Evolutionary conservation across 2,329 filamentous ascomycete genomes (phyloP).

Genomic region (Fusarium sp.): DNA sequence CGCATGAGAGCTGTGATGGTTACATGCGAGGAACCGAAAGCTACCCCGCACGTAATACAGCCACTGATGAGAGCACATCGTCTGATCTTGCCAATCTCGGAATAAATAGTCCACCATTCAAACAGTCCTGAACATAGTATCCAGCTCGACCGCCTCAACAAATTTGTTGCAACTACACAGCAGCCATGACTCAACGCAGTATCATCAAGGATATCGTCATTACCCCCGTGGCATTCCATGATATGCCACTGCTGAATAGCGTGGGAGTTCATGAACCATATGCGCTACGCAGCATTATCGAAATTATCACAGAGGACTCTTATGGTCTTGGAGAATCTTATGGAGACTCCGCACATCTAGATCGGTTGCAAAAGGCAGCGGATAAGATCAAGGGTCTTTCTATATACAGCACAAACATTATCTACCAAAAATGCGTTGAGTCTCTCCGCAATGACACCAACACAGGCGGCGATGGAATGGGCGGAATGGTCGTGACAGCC

Average conservation of each 20-base stretch:
- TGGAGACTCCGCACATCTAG: conserved; percentile 53
- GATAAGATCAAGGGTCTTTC: conserved; percentile 46
- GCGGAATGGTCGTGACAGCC: conserved; percentile 57
- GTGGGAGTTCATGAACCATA: conserved; percentile 58
- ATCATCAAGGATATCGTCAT: conserved; percentile 54
- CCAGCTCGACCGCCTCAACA: not conserved
- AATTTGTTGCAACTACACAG: not conserved
- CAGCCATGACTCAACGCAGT: conserved; percentile 43
- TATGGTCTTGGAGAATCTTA: conserved; percentile 57
- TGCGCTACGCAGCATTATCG: conserved; percentile 56
- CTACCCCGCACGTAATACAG: conserved; percentile 13
- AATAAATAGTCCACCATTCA: conserved; percentile 36
- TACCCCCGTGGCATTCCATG: conserved; percentile 58
- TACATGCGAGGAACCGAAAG: not conserved
- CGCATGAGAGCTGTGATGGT: not conserved
- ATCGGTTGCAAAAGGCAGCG: conserved; percentile 49
- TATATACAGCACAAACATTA: conserved; percentile 77
- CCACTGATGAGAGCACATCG: not conserved
- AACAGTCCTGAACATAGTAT: conserved; percentile 9
- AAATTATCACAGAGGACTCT: conserved; percentile 49
- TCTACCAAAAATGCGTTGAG: conserved; percentile 85
- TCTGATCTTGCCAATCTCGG: not conserved
- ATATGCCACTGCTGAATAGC: conserved; percentile 57
- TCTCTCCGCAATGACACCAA: conserved; percentile 68
- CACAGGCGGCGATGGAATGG: conserved; percentile 68